Base-by-base conservation (phyloP, 257 asterid genomes). In the Verbascum thapsus region DNA sequence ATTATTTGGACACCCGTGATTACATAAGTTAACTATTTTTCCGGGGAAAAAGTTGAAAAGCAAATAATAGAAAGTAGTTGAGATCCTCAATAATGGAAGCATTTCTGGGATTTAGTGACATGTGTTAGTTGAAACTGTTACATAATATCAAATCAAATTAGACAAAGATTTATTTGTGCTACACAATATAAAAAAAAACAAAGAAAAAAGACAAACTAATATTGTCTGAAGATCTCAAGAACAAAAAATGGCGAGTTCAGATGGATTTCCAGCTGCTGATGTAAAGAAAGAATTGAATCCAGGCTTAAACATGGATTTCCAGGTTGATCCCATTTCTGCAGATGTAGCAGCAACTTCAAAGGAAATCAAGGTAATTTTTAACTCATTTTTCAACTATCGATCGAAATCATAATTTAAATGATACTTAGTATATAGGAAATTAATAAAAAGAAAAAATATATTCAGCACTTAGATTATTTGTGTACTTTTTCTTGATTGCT, bases 261-360 rank as follows among this genome's bases (percentile, higher is more conserved):
- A 12, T 40, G 78, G 47, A 57, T 83, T 90, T 64, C 96, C 98
- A 10, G 78, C 80, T 1, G 89, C 74, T 5, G 87, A 90, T 73
- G 76, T 70, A 3, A 78, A 69, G 43, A 78, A 62, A 44, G 95
- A 88, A 51, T 69, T 88, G 82, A 74, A 88, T 40, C 81, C 89
- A 11, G 85, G 78, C 58, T 3, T 22, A 51, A 71, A 80, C 63
- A 85, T 72, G 60, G 74, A 75, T 10, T 72, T 83, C 18, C 69
- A 77, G 58, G 86, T 83, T 37, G 91, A 87, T 78, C 61, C 94
- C 53, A 58, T 76, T 0, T 79, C 98, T 16, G 81, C 95, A 13
- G 64, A 77, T 40, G 76, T 80, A n/a, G n/a, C 45, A 79, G n/a
- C 83, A 4, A 22, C 85, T 8, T 23, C 83, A 1, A 69, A 67